These are phyloP conservation scores for Truncatella angustata DNA, from an alignment of 2,329 filamentous ascomycete genomes.

Conservation along the genomic window DNA sequence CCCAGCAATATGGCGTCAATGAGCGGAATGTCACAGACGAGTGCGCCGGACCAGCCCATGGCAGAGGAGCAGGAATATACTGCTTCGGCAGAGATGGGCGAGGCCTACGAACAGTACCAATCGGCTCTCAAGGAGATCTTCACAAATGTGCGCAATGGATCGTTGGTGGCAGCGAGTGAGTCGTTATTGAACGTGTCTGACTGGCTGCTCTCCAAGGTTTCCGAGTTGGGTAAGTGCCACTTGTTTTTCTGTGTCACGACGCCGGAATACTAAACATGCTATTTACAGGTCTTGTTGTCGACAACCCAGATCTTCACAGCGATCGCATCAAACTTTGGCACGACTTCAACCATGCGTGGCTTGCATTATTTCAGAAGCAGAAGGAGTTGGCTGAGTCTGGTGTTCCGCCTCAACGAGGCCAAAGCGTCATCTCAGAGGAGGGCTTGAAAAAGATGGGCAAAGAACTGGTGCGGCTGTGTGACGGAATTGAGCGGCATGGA, in stretches of 20 bases:
- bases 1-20: slow-evolving; percentile 45
- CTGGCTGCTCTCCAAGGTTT: slow-evolving; percentile 55
- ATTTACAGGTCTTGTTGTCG: slow-evolving; percentile 72
- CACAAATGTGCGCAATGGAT: slow-evolving; percentile 60
- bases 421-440: slow-evolving; percentile 66
- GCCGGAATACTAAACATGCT: slow-evolving; percentile 2
- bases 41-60: slow-evolving; percentile 45
- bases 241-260: slow-evolving; percentile 16
- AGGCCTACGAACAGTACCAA: slow-evolving; percentile 67
- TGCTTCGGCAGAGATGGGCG: slow-evolving; percentile 56
- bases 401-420: slow-evolving; percentile 53
- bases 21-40: slow-evolving; percentile 42
- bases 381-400: slow-evolving; percentile 68
- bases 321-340: slow-evolving; percentile 86
- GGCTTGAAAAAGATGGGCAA: slow-evolving; percentile 76
- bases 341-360: slow-evolving; percentile 92
- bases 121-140: slow-evolving; percentile 66
- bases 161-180: slow-evolving; percentile 49
- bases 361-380: slow-evolving; percentile 79
- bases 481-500: slow-evolving; percentile 85
- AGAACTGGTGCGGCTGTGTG: slow-evolving; percentile 78
- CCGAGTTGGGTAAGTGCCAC: slow-evolving; percentile 50
- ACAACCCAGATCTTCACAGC: slow-evolving; percentile 72
- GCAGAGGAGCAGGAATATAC: slow-evolving; percentile 53
- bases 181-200: slow-evolving; percentile 51